Conservation (phyloP, 768 basidiomycete species). For the Royoungia palumana region DNA sequence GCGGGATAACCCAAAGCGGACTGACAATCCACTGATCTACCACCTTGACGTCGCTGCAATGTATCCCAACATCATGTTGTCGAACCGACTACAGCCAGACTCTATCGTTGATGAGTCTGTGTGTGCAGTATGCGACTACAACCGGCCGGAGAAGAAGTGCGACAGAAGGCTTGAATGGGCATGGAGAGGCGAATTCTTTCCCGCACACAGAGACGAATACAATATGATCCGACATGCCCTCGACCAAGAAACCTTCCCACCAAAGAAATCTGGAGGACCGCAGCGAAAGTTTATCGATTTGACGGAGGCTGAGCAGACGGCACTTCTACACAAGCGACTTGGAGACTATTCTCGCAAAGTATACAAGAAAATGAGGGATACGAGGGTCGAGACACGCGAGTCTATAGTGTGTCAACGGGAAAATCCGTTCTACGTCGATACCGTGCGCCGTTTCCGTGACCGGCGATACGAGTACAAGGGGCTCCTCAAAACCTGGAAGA, state of each 20-base stretch:
- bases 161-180: conserved; percentile 95
- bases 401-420: conserved; percentile 96
- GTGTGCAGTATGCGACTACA: conserved; percentile 98
- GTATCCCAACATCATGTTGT: conserved; percentile 99
- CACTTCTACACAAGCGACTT: conserved; percentile 90
- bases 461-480: conserved; percentile 99
- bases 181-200: conserved; percentile 98
- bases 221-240: conserved; percentile 99
- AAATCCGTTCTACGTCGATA: conserved; percentile 99
- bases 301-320: conserved; percentile 80
- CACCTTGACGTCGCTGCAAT: conserved; percentile 99
- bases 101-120: conserved; percentile 95
- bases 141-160: conserved; percentile 92
- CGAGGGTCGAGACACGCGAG: conserved; percentile 88
- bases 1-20: conserved; percentile 86
- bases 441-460: conserved; percentile 94
- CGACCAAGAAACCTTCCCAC: conserved; percentile 90
- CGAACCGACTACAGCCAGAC: conserved; percentile 96
- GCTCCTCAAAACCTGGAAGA: conserved; percentile 98
- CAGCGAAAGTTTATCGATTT: conserved; percentile 83
- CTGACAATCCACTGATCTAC: conserved; percentile 94
- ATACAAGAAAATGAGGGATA: conserved; percentile 98
- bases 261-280: conserved; percentile 68
- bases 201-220: conserved; percentile 93
- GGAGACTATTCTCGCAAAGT: conserved; percentile 99